phyloP scores from a whole-genome alignment of 495 filamentous ascomycete genomes.

The Penicillium macrosclerotiorum region DNA sequence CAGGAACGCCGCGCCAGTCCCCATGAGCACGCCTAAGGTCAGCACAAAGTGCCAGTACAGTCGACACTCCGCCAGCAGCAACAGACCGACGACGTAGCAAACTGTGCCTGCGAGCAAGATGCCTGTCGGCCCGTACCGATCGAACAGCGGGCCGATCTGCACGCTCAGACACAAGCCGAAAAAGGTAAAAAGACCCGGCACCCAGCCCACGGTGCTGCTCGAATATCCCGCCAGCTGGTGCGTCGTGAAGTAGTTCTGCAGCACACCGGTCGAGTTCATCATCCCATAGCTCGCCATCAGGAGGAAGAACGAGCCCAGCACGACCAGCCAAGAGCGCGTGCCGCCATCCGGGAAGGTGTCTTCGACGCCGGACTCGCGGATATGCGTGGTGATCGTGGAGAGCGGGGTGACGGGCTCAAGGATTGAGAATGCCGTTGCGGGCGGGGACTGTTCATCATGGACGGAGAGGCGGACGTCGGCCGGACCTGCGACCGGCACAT shows the following conservation, averaged over 20 bases:
- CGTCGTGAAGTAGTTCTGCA: slow-evolving; percentile 60
- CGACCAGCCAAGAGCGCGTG: slow-evolving; percentile 58
- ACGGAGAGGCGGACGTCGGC: too few species aligned
- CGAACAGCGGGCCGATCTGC: slow-evolving; percentile 65
- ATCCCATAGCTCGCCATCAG: slow-evolving; percentile 61
- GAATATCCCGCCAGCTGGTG: slow-evolving; percentile 57
- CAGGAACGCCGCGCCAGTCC: slow-evolving; percentile 55
- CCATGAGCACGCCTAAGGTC: slow-evolving; percentile 57
- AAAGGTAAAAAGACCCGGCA: slow-evolving; percentile 62
- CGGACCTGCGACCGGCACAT: too few species aligned
- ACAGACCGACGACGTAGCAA: slow-evolving; percentile 49
- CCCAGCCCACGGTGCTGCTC: slow-evolving; percentile 62
- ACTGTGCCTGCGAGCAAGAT: slow-evolving; percentile 53
- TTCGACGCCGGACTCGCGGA: slow-evolving; percentile 6
- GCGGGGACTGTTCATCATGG: slow-evolving; percentile 3
- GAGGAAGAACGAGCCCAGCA: slow-evolving; percentile 61
- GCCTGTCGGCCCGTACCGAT: slow-evolving; percentile 54
- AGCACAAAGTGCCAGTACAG: slow-evolving; percentile 69
- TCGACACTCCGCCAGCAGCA: slow-evolving; percentile 51
- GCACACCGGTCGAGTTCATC: slow-evolving; percentile 60
- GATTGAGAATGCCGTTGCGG: slow-evolving; percentile 19
- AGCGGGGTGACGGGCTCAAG: slow-evolving; percentile 21
- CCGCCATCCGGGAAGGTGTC: slow-evolving; percentile 62
- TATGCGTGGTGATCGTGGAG: slow-evolving; percentile 21
- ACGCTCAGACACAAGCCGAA: slow-evolving; percentile 60